Conservation (phyloP, 257 asterid species). For the Solanum bukasovii region DNA sequence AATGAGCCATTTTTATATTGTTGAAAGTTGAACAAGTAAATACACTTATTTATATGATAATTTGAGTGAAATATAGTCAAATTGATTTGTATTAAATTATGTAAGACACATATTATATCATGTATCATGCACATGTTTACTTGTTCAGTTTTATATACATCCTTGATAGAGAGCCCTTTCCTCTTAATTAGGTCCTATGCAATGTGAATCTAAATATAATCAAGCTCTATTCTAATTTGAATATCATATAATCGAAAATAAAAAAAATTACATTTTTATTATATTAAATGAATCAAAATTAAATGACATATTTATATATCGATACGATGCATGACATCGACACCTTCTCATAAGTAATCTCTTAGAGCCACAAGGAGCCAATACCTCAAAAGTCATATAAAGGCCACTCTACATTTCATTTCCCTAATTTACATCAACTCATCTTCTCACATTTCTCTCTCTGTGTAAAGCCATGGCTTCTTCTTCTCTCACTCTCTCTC, state of each 20-base stretch:
- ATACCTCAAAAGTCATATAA: neutral
- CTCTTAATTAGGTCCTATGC: no score
- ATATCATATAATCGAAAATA: no score
- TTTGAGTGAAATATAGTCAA: no score
- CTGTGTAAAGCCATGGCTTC: slow-evolving; percentile 61
- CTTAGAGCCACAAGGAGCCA: neutral
- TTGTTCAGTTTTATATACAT: no score
- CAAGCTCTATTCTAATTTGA: no score
- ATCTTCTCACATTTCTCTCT: slow-evolving; percentile 5
- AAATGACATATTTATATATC: neutral
- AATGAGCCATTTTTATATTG: neutral
- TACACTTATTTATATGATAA: no score
- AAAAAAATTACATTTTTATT: no score
- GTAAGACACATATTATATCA: no score
- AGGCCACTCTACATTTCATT: neutral
- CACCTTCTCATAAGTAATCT: neutral
- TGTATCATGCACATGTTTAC: no score
- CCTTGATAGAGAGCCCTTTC: accelerated
- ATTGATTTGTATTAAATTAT: no score
- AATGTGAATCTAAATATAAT: no score
- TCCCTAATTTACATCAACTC: slow-evolving; percentile 3
- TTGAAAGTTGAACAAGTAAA: neutral
- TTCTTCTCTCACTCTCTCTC: slow-evolving; percentile 81
- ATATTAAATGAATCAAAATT: accelerated
- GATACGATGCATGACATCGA: neutral